These are phyloP conservation scores for Paraglomus brasilianum DNA, from an alignment of 192 early-diverging fungal genomes.

Conservation along the genomic window DNA sequence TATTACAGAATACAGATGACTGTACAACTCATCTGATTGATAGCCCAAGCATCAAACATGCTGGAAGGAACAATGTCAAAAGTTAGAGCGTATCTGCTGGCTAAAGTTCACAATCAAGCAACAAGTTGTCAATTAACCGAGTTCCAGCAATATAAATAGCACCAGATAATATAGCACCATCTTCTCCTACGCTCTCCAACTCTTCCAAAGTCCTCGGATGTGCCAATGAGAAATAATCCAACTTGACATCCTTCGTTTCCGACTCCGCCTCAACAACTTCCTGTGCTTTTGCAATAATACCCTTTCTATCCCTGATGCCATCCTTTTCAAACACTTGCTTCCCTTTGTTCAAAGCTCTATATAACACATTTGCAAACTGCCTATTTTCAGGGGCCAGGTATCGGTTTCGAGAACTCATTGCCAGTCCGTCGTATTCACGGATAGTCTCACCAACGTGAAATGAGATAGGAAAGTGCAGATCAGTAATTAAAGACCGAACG, in stretches of 20 bases:
- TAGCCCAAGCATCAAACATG: too few relatives aligned
- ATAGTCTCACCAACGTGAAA: conserved; percentile 73
- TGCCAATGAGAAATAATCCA: conserved; percentile 87
- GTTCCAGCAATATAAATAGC: conserved; percentile 86
- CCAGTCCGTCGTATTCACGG: conserved; percentile 82
- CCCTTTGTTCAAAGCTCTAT: conserved; percentile 58
- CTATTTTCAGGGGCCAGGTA: conserved; percentile 78
- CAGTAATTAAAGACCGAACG: conserved; percentile 73
- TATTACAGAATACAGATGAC: too few relatives aligned
- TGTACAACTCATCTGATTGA: too few relatives aligned
- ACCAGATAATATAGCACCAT: conserved; percentile 77
- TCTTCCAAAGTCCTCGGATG: conserved; percentile 68
- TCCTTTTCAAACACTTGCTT: conserved; percentile 48
- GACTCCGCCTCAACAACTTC: conserved; percentile 49
- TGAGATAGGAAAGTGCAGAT: conserved; percentile 76
- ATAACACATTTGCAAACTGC: conserved; percentile 67
- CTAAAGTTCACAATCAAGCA: conserved; percentile 54
- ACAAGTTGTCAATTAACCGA: conserved; percentile 90
- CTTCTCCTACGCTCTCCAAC: conserved; percentile 47
- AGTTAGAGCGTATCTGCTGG: too few relatives aligned
- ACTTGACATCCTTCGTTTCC: conserved; percentile 39
- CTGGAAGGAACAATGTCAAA: too few relatives aligned
- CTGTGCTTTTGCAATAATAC: conserved; percentile 49
- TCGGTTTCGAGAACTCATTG: conserved; percentile 86
- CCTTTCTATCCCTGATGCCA: conserved; percentile 39